Evolutionary conservation across 2,329 filamentous ascomycete genomes (phyloP).

Genomic region (Aspergillus sp.): DNA sequence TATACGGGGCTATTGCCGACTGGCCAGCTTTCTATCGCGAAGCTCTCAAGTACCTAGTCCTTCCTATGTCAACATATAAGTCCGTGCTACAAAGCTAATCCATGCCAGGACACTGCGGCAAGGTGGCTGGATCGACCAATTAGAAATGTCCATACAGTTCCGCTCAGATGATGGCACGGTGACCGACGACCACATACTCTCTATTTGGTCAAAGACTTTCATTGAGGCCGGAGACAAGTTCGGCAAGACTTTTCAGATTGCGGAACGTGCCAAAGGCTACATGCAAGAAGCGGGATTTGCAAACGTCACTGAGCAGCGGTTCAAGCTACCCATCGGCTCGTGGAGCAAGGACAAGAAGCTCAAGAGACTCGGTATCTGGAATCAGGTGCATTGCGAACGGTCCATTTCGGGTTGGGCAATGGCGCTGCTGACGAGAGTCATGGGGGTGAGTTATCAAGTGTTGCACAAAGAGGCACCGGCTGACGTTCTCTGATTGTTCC

Average conservation of each 20-base stretch:
- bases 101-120: constrained; percentile 26
- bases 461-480: neutral
- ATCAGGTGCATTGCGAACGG: constrained; percentile 31
- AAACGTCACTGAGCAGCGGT: constrained; percentile 33
- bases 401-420: constrained; percentile 40
- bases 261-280: constrained; percentile 27
- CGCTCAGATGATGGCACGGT: constrained; percentile 30
- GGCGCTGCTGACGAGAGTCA: constrained; percentile 34
- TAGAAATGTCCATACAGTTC: constrained; percentile 33
- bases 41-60: constrained; percentile 21
- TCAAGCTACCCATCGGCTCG: constrained; percentile 36
- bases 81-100: neutral
- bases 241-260: constrained; percentile 35
- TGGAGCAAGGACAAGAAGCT: constrained; percentile 34
- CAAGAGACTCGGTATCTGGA: constrained; percentile 36
- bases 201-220: constrained; percentile 32
- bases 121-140: constrained; percentile 33
- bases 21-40: constrained; percentile 30
- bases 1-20: constrained; percentile 30
- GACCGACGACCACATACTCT: constrained; percentile 29
- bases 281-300: constrained; percentile 36
- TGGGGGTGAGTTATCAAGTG: constrained; percentile 29
- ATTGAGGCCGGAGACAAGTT: constrained; percentile 36
- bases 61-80: neutral
- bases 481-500: constrained; percentile 2